Percentiles rank a stretch among this genome's conserved stretches.
Conservation (phyloP, 805 yeast species). For the Naumovozyma castellii region DNA sequence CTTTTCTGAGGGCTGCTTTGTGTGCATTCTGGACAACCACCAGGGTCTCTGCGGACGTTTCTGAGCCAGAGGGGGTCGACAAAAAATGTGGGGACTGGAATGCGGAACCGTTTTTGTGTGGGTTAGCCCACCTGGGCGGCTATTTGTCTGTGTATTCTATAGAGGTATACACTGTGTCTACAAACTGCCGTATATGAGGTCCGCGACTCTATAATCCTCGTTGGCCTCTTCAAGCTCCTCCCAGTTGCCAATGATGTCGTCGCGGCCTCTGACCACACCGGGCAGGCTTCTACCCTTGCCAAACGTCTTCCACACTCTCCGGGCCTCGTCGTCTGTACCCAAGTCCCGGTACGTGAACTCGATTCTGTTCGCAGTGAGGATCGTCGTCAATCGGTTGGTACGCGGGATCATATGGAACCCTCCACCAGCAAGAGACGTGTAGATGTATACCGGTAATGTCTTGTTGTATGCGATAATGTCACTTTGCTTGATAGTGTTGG, state of each 20-base stretch:
- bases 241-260: constrained; percentile 77
- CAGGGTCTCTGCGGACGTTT: too few species aligned
- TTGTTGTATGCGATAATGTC: constrained; percentile 22
- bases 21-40: too few species aligned
- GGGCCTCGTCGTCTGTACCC: constrained; percentile 82
- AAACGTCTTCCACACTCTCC: constrained; percentile 72
- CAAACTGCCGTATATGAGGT: constrained; percentile 55
- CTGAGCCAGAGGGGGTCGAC: too few species aligned
- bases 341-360: constrained; percentile 63
- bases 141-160: background rate
- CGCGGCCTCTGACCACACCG: constrained; percentile 75
- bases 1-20: too few species aligned
- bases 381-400: constrained; percentile 67
- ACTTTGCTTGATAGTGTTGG: constrained; percentile 8
- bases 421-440: constrained; percentile 78
- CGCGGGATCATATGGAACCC: constrained; percentile 71
- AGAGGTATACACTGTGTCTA: constrained; percentile 13
- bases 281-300: constrained; percentile 69
- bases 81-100: too few species aligned
- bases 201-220: constrained; percentile 61
- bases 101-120: too few species aligned
- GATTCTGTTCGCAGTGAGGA: constrained; percentile 64
- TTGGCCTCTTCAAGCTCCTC: constrained; percentile 79
- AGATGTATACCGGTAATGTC: constrained; percentile 61
- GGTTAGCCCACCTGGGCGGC: background rate